Evolutionary conservation across 2,329 filamentous ascomycete species (phyloP), one percentile per base, ranked within the genome.

Genomic region (Pestalotiopsis sp.): DNA sequence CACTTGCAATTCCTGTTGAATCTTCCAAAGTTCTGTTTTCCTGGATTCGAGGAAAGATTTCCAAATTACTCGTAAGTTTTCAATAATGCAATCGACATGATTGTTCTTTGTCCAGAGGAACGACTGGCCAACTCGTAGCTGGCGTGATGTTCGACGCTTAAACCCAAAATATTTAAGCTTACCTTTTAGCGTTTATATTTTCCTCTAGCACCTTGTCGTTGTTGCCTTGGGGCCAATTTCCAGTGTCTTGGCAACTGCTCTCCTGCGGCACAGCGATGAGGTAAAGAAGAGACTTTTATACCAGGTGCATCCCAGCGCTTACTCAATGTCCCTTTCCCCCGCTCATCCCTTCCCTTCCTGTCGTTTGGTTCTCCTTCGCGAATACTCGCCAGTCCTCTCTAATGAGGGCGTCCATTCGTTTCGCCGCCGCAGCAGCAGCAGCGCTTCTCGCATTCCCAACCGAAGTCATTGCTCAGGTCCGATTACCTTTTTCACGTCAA

Each of bases 331-430:
- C 20, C 44, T 52, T 20, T 52, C 44, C 22, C 44, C 44, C 20
- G 44, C 20, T n/a, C 17, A 52, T 20, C 14, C 7, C n/a, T 52
- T 52, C 7, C 14, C 44, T 52, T n/a, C 6, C n/a, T 52, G 44
- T 52, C 44, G 44, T 52, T 52, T 58, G 9, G 5, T 22, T 26
- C 20, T 39, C 60, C 0, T 30, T 65, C 48, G 62, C 35, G 17
- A 20, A n/a, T 65, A 35, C 40, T 22, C 30, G 17, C 9, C 52
- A n/a, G 62, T 65, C 62, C 56, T 55, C 62, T 38, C 30, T 55
- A 2, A 69, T 69, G 68, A 69, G 65, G 68, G 64, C 66, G 68
- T 69, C 68, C 68, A 61, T 44, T 65, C 68, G 24, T 66, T 68
- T 61, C 48, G 56, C 52, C 59, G 30, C 20, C 14, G 26, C 58